A percentile compares a stretch with the other conserved stretches of the same genome.
These are phyloP conservation scores for Myriosclerotinia curreyana DNA, from an alignment of 2,329 filamentous ascomycete genomes.

Conservation along the genomic window DNA sequence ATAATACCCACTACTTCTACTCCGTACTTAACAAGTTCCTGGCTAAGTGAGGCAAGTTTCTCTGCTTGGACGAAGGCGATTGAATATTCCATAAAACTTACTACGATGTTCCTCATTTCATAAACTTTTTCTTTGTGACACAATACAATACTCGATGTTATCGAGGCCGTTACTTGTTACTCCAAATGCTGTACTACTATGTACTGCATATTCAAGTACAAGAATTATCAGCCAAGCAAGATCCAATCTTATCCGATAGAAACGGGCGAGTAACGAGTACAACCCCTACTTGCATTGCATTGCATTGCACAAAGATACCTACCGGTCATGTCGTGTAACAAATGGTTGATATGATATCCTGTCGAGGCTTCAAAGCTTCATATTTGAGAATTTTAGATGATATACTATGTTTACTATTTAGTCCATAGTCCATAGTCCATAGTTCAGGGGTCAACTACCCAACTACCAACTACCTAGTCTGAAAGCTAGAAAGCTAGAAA, in stretches of 20 bases:
- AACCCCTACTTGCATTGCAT: neutral
- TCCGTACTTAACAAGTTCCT: too few species aligned
- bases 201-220: conserved; percentile 1
- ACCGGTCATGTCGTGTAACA: neutral
- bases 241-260: neutral
- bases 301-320: neutral
- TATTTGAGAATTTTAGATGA: neutral
- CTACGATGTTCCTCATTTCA: neutral
- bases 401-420: too few species aligned
- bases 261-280: conserved; percentile 1
- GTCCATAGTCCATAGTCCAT: neutral
- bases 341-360: neutral
- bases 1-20: too few species aligned
- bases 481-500: neutral
- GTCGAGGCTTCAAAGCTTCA: conserved; percentile 2
- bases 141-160: neutral
- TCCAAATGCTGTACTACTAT: neutral
- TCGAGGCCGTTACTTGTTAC: neutral
- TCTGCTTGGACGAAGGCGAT: neutral
- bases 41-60: neutral
- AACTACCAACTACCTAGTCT: neutral
- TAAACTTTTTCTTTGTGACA: neutral
- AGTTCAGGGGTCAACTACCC: conserved; percentile 1
- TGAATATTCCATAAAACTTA: neutral
- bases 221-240: too few species aligned